phyloP scores from a whole-genome alignment of 768 basidiomycete genomes.

The Agaricus bisporus region DNA sequence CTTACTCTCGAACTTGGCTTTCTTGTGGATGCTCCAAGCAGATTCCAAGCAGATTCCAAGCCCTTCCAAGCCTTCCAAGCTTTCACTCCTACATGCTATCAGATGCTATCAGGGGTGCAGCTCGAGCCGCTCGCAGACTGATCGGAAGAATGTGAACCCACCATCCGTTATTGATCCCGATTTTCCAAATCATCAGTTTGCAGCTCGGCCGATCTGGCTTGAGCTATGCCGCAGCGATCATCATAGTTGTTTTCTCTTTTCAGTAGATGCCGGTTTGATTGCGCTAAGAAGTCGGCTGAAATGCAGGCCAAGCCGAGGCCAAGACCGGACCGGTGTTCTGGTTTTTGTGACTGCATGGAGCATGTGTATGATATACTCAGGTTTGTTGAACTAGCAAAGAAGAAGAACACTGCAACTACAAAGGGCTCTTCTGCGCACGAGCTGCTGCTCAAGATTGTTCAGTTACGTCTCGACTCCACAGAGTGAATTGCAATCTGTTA shows the following conservation, averaged over 20 bases:
- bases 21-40: no score
- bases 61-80: no score
- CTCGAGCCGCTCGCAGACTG: background rate
- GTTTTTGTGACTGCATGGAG: background rate
- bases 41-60: no score
- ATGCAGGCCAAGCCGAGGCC: background rate
- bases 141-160: background rate
- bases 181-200: background rate
- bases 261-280: background rate
- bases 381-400: background rate
- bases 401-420: background rate
- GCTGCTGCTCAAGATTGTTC: background rate
- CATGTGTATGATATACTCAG: no score
- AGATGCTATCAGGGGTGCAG: no score
- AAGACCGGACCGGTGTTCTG: constrained; percentile 2
- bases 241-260: background rate
- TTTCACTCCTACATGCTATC: background rate
- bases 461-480: background rate
- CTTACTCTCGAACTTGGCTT: no score
- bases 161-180: background rate
- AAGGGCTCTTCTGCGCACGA: no score
- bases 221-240: constrained; percentile 2
- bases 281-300: background rate
- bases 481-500: background rate
- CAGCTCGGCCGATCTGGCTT: constrained; percentile 5